phyloP scores from a whole-genome alignment of 352 stramenopile genomes.

The Globisporangium radiosum region DNA sequence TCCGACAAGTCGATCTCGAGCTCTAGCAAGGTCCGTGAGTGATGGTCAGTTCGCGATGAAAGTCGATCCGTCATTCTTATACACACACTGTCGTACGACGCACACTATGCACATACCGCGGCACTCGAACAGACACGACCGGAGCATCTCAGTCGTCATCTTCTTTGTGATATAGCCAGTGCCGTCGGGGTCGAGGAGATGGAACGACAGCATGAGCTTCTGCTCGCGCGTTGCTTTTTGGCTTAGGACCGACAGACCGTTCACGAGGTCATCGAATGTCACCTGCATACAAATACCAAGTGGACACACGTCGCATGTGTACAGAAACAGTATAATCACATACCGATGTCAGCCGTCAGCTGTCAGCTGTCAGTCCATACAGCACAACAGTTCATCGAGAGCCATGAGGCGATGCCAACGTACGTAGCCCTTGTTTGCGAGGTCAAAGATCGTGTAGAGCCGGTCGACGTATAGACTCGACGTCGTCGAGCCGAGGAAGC shows the following conservation, averaged over 20 bases:
- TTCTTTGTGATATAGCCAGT: constrained; percentile 80
- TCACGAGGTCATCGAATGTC: constrained; percentile 79
- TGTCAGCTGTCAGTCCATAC: not conserved
- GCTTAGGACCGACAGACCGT: constrained; percentile 72
- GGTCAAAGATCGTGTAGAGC: constrained; percentile 85
- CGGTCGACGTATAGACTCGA: constrained; percentile 80
- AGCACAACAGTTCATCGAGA: not conserved
- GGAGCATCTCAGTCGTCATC: constrained; percentile 75
- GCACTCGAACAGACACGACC: constrained; percentile 80
- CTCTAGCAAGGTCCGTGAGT: constrained; percentile 24
- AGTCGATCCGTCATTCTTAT: no score
- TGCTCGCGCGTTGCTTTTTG: constrained; percentile 83
- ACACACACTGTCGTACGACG: not conserved
- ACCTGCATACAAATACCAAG: constrained; percentile 28
- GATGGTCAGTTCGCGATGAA: not conserved
- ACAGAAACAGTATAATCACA: not conserved
- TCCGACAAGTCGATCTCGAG: constrained; percentile 75
- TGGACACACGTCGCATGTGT: no score
- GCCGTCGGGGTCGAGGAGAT: constrained; percentile 68
- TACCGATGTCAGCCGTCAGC: not conserved
- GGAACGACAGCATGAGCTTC: constrained; percentile 84
- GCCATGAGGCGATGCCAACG: constrained; percentile 1
- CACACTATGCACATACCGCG: constrained; percentile 37
- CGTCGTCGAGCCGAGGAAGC: constrained; percentile 62
- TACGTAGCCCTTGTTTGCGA: constrained; percentile 66